These are phyloP conservation scores for Wickerhamiella dianesei DNA, from an alignment of 805 yeast genomes.

Conservation along the genomic window DNA sequence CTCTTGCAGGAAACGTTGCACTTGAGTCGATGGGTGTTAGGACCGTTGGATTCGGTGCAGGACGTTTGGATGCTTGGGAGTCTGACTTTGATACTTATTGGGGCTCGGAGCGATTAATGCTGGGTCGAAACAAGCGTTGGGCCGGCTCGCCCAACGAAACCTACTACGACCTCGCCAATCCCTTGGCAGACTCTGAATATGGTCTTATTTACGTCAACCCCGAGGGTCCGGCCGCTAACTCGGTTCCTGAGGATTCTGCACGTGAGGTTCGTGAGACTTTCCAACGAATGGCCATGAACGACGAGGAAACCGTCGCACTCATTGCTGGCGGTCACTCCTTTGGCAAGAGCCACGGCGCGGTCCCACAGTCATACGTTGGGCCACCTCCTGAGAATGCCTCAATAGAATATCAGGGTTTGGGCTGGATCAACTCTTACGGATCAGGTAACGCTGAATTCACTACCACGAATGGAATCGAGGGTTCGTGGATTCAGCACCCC, in stretches of 20 bases:
- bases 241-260: slow-evolving; percentile 12
- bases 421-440: slow-evolving; percentile 12
- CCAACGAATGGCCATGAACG: slow-evolving; percentile 15
- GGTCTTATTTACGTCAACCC: slow-evolving; percentile 16
- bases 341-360: slow-evolving; percentile 16
- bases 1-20: slow-evolving; percentile 15
- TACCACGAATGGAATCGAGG: slow-evolving; percentile 14
- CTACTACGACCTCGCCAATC: slow-evolving; percentile 9
- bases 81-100: slow-evolving; percentile 12
- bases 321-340: slow-evolving; percentile 17
- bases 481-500: slow-evolving; percentile 14
- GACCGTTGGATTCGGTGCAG: slow-evolving; percentile 12
- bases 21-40: slow-evolving; percentile 15
- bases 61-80: slow-evolving; percentile 14
- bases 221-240: slow-evolving; percentile 14
- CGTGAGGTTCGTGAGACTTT: slow-evolving; percentile 14
- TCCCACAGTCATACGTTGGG: slow-evolving; percentile 8
- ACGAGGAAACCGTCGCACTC: slow-evolving; percentile 15
- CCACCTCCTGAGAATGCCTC: slow-evolving; percentile 13
- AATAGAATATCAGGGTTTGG: slow-evolving; percentile 14
- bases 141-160: slow-evolving; percentile 3
- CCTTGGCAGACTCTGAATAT: slow-evolving; percentile 9
- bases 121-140: slow-evolving; percentile 13
- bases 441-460: slow-evolving; percentile 15
- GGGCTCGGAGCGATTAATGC: slow-evolving; percentile 10